These are phyloP conservation scores for Lophiotrema nucula DNA, from an alignment of 495 filamentous ascomycete species.

Conservation along the genomic window DNA sequence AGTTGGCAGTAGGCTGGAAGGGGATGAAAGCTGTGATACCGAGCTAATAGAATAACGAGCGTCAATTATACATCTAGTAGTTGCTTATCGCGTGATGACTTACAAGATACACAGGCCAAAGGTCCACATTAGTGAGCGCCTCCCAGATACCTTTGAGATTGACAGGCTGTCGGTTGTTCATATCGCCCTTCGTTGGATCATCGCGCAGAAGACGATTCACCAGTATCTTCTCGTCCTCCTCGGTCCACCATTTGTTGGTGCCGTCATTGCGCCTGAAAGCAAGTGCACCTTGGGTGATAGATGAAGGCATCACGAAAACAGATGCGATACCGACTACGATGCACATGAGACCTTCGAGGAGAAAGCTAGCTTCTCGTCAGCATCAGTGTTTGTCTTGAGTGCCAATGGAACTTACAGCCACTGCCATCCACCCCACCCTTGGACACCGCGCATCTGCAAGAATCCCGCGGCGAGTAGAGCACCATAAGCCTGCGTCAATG, in stretches of 20 bases:
- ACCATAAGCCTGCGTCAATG: conserved; percentile 38
- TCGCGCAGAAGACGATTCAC: conserved; percentile 64
- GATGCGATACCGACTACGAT: conserved; percentile 52
- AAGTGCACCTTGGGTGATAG: conserved; percentile 51
- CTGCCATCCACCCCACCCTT: conserved; percentile 51
- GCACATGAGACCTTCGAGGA: conserved; percentile 49
- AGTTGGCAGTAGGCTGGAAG: conserved; percentile 44
- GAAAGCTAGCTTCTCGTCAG: conserved; percentile 1
- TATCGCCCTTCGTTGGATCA: conserved; percentile 62
- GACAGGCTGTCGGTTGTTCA: conserved; percentile 61
- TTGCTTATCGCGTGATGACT: too few species aligned
- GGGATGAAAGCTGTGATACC: conserved; percentile 53
- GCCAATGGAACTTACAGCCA: conserved; percentile 49
- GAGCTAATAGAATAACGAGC: too few species aligned
- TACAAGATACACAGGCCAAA: conserved; percentile 56
- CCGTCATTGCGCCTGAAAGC: conserved; percentile 52
- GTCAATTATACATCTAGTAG: too few species aligned
- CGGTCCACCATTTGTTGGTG: conserved; percentile 57
- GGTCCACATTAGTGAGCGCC: conserved; percentile 53
- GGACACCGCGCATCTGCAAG: conserved; percentile 51
- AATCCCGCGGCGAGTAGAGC: conserved; percentile 53
- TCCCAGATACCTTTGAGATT: conserved; percentile 48
- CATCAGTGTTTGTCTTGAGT: not conserved
- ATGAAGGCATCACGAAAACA: conserved; percentile 56
- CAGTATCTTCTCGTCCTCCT: conserved; percentile 58